Evolutionary conservation across 257 asterid genomes (phyloP).

Genomic region (Lithospermum erythrorhizon): DNA sequence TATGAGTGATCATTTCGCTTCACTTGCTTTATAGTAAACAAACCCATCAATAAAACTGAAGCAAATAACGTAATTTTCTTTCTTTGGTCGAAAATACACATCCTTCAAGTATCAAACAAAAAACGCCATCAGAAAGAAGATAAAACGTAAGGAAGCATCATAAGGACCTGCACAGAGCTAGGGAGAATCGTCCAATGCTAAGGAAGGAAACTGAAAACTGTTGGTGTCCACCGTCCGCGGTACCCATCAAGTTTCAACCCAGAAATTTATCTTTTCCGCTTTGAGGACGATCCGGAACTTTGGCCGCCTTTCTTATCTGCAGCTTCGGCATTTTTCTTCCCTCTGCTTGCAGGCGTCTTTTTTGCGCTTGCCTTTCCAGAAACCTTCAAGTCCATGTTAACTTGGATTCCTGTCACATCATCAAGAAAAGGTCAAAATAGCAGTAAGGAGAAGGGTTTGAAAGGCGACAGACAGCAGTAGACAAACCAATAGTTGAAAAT

Average conservation of each 20-base stretch:
- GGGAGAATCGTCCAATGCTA: too few relatives aligned
- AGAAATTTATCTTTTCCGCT: conserved; percentile 60
- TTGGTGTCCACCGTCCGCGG: too few relatives aligned
- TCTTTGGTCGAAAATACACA: too few relatives aligned
- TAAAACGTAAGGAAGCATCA: too few relatives aligned
- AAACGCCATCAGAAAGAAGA: too few relatives aligned
- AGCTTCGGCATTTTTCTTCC: conserved; percentile 33
- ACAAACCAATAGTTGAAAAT: too few relatives aligned
- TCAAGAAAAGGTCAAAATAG: not conserved
- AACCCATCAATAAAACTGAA: too few relatives aligned
- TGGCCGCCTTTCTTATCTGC: conserved; percentile 34
- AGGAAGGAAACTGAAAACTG: not conserved
- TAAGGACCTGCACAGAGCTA: too few relatives aligned
- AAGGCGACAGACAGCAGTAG: not conserved
- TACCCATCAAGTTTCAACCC: not conserved
- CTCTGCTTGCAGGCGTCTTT: conserved; percentile 50
- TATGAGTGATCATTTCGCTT: too few relatives aligned
- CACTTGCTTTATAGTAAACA: too few relatives aligned
- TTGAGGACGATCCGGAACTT: conserved; percentile 26
- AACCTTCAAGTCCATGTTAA: conserved; percentile 67
- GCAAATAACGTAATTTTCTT: too few relatives aligned
- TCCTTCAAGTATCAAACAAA: too few relatives aligned
- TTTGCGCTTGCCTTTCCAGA: conserved; percentile 42
- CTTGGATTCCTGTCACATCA: conserved; percentile 41
- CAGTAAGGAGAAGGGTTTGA: not conserved